phyloP scores from a whole-genome alignment of 2,329 filamentous ascomycete genomes.

The Lasiodiplodia hormozganensis region DNA sequence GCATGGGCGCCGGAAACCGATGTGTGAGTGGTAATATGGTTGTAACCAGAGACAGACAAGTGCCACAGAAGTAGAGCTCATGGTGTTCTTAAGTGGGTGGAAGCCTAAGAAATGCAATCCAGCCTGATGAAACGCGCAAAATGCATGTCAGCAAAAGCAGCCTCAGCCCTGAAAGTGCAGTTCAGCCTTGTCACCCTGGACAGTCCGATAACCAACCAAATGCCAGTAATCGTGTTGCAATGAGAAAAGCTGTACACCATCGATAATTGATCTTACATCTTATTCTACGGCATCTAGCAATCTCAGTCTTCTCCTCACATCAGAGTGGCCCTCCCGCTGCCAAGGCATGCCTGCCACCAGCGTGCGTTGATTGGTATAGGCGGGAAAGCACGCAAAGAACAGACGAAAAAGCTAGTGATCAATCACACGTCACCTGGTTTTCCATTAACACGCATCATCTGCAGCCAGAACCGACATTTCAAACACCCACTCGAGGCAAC shows the following conservation, averaged over 20 bases:
- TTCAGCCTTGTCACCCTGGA: neutral
- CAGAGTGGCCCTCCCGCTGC: neutral
- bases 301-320: neutral
- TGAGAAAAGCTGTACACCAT: neutral
- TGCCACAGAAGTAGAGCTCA: neutral
- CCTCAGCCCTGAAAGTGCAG: constrained; percentile 6
- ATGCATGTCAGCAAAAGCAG: neutral
- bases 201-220: neutral
- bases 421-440: too few species aligned
- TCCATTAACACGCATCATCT: too few species aligned
- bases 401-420: too few species aligned
- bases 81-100: neutral
- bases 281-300: neutral
- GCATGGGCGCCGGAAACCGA: neutral
- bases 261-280: neutral
- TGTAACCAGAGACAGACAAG: neutral
- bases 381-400: too few species aligned
- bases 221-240: neutral
- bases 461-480: neutral
- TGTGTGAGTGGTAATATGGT: neutral
- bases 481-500: neutral
- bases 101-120: neutral
- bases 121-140: neutral
- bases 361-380: neutral
- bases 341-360: neutral